Evolutionary conservation across 2,329 filamentous ascomycete genomes (phyloP).

Genomic region (Fusarium continuum): DNA sequence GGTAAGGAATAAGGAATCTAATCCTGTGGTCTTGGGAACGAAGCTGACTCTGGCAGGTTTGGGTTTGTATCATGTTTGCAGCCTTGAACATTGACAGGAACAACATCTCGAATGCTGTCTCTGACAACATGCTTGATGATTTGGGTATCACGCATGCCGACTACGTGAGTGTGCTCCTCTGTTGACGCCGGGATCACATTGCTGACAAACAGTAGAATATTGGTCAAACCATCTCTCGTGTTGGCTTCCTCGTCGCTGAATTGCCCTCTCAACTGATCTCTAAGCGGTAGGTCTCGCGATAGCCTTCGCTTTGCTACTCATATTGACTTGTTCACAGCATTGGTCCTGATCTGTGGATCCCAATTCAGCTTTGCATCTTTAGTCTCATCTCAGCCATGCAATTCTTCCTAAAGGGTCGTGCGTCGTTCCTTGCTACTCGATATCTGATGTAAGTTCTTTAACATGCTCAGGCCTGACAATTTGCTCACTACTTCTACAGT

Average conservation of each 20-base stretch:
- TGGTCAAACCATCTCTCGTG: slow-evolving; percentile 24
- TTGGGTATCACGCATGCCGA: slow-evolving; percentile 30
- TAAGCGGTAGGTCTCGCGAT: neutral
- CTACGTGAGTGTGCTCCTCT: neutral
- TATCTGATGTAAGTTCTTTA: slow-evolving; percentile 38
- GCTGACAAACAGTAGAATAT: neutral
- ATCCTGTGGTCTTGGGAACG: too few species aligned
- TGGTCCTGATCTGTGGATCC: slow-evolving; percentile 61
- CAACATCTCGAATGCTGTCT: slow-evolving; percentile 50
- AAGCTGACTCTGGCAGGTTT: slow-evolving; percentile 34
- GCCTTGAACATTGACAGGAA: slow-evolving; percentile 50
- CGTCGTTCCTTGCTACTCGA: slow-evolving; percentile 46
- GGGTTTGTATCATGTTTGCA: slow-evolving; percentile 41
- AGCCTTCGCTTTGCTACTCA: accelerated
- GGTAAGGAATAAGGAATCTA: slow-evolving; percentile 19
- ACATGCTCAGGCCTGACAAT: too few species aligned
- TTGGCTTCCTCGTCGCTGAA: slow-evolving; percentile 24
- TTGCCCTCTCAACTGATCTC: slow-evolving; percentile 15
- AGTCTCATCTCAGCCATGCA: slow-evolving; percentile 47
- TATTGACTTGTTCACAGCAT: slow-evolving; percentile 23
- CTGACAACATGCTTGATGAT: slow-evolving; percentile 49
- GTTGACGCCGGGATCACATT: neutral
- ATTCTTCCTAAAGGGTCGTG: slow-evolving; percentile 46
- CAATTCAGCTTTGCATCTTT: slow-evolving; percentile 54
- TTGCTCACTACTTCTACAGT: neutral